Conservation (phyloP, 371 early-diverging fungal genomes). For the Mycotypha africana region DNA sequence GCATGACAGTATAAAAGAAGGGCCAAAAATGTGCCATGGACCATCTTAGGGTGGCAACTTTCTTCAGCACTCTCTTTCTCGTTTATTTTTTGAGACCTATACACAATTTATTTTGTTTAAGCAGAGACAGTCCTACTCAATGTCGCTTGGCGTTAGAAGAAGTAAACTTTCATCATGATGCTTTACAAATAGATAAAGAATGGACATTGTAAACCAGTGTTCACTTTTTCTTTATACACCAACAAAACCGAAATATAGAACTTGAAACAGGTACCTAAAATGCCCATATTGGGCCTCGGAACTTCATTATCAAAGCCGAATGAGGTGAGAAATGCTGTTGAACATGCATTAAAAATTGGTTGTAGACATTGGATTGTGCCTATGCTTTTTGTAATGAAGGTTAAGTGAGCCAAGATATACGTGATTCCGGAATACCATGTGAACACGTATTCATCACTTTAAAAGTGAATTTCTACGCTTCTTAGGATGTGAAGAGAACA, state of each 20-base stretch:
- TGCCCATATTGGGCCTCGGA: constrained; percentile 49
- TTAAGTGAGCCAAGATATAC: constrained; percentile 75
- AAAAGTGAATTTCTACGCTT: constrained; percentile 41
- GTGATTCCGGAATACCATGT: constrained; percentile 52
- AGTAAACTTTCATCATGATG: too few species aligned
- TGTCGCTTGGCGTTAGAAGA: too few species aligned
- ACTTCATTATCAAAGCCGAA: constrained; percentile 59
- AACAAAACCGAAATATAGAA: constrained; percentile 9
- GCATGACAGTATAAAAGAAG: too few species aligned
- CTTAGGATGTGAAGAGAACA: constrained; percentile 29
- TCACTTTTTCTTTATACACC: too few species aligned
- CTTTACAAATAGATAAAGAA: too few species aligned
- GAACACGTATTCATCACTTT: constrained; percentile 81
- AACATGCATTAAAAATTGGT: constrained; percentile 47
- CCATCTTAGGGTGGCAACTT: too few species aligned
- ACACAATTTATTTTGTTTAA: too few species aligned
- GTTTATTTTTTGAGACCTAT: too few species aligned
- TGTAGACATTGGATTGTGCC: constrained; percentile 80
- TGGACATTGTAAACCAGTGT: too few species aligned
- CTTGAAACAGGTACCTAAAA: constrained; percentile 51
- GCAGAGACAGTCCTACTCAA: too few species aligned
- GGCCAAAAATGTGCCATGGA: too few species aligned
- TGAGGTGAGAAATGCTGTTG: constrained; percentile 55
- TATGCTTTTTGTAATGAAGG: constrained; percentile 76
- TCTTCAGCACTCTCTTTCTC: too few species aligned